Evolutionary conservation across 73 alveolate genomes (phyloP).

Genomic region (Urostyla sp.): DNA sequence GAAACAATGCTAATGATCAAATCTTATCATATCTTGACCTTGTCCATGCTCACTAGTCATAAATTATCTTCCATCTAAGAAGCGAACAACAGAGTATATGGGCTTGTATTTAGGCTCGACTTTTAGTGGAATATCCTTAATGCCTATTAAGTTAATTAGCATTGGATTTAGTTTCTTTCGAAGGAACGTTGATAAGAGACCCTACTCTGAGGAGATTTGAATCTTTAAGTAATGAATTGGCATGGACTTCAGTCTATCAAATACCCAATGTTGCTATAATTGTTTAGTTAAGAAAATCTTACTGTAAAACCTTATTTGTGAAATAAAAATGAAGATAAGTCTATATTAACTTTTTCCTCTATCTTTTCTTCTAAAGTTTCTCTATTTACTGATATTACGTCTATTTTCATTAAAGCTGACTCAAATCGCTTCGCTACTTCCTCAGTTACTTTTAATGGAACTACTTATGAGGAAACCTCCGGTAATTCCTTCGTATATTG

Average conservation of each 20-base stretch:
- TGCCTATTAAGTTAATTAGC: conserved; percentile 50
- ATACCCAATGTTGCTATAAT: conserved; percentile 45
- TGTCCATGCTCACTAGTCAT: conserved; percentile 58
- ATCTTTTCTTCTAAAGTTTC: conserved; percentile 63
- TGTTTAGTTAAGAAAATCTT: not conserved
- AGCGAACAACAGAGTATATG: conserved; percentile 46
- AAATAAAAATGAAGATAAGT: conserved; percentile 49
- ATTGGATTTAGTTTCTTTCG: conserved; percentile 71
- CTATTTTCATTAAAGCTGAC: conserved; percentile 39
- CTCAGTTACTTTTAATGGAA: conserved; percentile 57
- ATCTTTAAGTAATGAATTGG: conserved; percentile 54
- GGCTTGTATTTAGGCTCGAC: conserved; percentile 73
- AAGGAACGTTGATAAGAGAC: conserved; percentile 50
- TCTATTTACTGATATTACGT: conserved; percentile 54
- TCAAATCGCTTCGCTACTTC: conserved; percentile 70
- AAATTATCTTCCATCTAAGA: conserved; percentile 56
- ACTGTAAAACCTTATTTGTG: conserved; percentile 11
- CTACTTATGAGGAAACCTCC: too few species aligned
- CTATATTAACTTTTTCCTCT: conserved; percentile 38
- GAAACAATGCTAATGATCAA: conserved; percentile 70
- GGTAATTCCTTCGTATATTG: conserved; percentile 47
- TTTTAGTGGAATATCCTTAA: conserved; percentile 71
- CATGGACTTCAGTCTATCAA: conserved; percentile 58
- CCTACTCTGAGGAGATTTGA: conserved; percentile 33
- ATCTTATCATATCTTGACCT: conserved; percentile 51